phyloP scores from a whole-genome alignment of 163 green algal species.

The Prototheca stagnorum region DNA sequence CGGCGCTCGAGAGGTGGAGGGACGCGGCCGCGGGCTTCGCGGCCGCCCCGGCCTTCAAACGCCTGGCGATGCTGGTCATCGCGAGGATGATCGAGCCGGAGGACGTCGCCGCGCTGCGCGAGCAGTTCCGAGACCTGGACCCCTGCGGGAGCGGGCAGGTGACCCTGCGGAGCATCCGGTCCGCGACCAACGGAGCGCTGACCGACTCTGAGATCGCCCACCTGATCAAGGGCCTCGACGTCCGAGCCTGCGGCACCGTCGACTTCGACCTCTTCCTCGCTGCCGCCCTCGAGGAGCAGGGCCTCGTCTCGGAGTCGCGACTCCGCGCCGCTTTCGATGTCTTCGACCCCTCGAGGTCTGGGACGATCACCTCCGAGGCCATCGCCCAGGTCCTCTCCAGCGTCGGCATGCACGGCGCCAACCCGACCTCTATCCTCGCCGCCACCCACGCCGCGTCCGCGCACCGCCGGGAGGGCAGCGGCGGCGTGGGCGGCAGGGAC shows the following conservation, averaged over 20 bases:
- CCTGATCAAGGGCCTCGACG: constrained; percentile 5
- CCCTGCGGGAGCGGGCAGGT: not conserved
- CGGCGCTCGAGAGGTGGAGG: too few species aligned
- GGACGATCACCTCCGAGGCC: constrained; percentile 16
- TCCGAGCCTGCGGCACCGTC: not conserved
- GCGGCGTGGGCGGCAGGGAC: too few species aligned
- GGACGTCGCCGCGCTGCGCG: constrained; percentile 4
- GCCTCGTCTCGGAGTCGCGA: constrained; percentile 10
- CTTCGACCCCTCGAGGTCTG: constrained; percentile 25
- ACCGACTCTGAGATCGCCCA: constrained; percentile 2
- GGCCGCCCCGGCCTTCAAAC: constrained; percentile 4
- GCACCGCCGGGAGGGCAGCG: too few species aligned
- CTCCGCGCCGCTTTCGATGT: constrained; percentile 23
- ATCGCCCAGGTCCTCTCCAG: constrained; percentile 5
- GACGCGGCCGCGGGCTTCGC: too few species aligned
- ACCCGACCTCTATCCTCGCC: too few species aligned
- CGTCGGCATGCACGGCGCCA: constrained; percentile 1
- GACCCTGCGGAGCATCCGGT: not conserved
- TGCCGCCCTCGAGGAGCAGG: constrained; percentile 8
- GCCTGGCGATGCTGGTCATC: constrained; percentile 17
- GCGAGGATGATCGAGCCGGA: constrained; percentile 3
- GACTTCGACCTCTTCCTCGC: constrained; percentile 15
- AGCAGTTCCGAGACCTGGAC: constrained; percentile 10
- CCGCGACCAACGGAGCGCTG: not conserved
- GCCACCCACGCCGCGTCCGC: too few species aligned